phyloP scores from a whole-genome alignment of 1,139 yeast species.

The Scheffersomyces cryptocercus region DNA sequence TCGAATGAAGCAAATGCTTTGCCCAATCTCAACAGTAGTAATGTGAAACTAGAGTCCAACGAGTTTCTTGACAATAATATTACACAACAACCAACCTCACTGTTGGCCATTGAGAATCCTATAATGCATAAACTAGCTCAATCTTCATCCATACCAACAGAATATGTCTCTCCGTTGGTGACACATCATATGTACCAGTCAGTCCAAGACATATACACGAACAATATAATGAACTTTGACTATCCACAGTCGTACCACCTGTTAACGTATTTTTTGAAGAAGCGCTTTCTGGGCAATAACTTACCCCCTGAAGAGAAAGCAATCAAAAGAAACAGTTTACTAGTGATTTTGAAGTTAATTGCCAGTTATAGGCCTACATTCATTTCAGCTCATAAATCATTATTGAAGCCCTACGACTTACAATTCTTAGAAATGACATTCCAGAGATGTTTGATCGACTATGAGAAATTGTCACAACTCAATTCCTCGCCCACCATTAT shows the following conservation, averaged over 20 bases:
- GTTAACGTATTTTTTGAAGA: conserved; percentile 54
- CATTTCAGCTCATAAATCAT: conserved; percentile 67
- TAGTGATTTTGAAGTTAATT: conserved; percentile 62
- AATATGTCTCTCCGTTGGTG: conserved; percentile 56
- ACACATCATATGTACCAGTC: conserved; percentile 62
- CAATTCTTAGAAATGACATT: conserved; percentile 67
- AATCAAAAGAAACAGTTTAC: conserved; percentile 45
- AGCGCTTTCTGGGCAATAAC: conserved; percentile 48
- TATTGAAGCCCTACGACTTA: conserved; percentile 63
- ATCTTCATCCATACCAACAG: conserved; percentile 19
- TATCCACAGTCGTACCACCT: conserved; percentile 70
- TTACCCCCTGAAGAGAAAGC: conserved; percentile 30
- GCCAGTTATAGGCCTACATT: conserved; percentile 73
- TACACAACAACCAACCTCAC: background rate
- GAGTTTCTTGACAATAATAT: background rate
- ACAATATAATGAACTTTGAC: conserved; percentile 57
- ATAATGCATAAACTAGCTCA: conserved; percentile 8
- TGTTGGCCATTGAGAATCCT: conserved; percentile 6
- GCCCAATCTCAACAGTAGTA: conserved; percentile 1
- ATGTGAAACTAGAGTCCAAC: background rate
- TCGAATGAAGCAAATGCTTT: conserved; percentile 9
- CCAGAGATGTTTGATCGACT: conserved; percentile 67
- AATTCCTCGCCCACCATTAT: conserved; percentile 70
- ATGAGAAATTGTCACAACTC: conserved; percentile 58
- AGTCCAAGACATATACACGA: conserved; percentile 65